These are phyloP conservation scores for Pholiota molesta DNA, from an alignment of 768 basidiomycete species.

Conservation along the genomic window DNA sequence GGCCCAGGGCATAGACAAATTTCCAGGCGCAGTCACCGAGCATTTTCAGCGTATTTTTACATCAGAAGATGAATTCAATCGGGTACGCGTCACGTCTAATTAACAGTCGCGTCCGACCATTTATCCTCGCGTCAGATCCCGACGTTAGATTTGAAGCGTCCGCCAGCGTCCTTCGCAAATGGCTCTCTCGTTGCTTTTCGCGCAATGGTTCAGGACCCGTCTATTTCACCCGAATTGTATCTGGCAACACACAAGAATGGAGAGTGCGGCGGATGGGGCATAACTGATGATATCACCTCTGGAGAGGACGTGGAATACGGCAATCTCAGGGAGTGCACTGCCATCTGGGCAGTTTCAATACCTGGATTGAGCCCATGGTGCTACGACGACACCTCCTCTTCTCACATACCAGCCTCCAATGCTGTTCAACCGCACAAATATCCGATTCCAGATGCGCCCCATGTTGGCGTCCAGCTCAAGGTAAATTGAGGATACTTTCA, in stretches of 20 bases:
- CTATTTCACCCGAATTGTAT: constrained; percentile 73
- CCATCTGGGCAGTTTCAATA: constrained; percentile 76
- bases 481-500: constrained; percentile 33
- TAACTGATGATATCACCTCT: constrained; percentile 38
- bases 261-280: constrained; percentile 77
- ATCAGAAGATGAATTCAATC: constrained; percentile 40
- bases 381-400: constrained; percentile 21
- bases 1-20: constrained; percentile 31
- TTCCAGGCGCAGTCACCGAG: constrained; percentile 44
- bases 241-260: constrained; percentile 47
- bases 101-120: constrained; percentile 1
- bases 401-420: constrained; percentile 18
- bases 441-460: constrained; percentile 53
- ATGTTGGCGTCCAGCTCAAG: constrained; percentile 78
- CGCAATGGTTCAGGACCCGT: constrained; percentile 85
- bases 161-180: constrained; percentile 51
- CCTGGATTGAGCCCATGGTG: constrained; percentile 72
- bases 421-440: constrained; percentile 57
- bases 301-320: constrained; percentile 42
- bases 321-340: constrained; percentile 60
- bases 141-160: constrained; percentile 45
- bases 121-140: constrained; percentile 53
- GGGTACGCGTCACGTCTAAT: constrained; percentile 31
- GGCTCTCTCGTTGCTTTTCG: constrained; percentile 72
- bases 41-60: constrained; percentile 52